phyloP scores from a whole-genome alignment of 768 basidiomycete genomes.

The Suillus spraguei region DNA sequence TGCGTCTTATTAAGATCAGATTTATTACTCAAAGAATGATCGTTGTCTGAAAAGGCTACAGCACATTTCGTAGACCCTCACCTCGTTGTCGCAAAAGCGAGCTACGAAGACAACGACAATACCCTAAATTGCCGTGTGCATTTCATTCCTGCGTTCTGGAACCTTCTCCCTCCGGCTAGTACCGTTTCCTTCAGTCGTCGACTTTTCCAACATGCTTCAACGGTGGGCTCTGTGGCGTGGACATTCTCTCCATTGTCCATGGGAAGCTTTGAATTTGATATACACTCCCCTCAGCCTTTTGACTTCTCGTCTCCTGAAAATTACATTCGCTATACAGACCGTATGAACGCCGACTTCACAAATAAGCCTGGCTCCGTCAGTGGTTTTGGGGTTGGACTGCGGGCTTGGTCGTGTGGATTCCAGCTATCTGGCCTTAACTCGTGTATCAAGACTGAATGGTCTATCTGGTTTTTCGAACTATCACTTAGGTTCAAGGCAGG shows the following conservation, averaged over 20 bases:
- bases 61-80: conserved; percentile 44
- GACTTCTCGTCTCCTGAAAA: conserved; percentile 32
- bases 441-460: conserved; percentile 52
- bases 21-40: conserved; percentile 14
- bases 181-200: conserved; percentile 51
- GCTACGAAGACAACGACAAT: conserved; percentile 54
- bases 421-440: conserved; percentile 50
- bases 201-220: conserved; percentile 50
- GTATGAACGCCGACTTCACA: conserved; percentile 24
- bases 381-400: conserved; percentile 50
- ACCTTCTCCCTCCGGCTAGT: conserved; percentile 39
- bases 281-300: conserved; percentile 46
- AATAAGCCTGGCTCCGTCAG: conserved; percentile 48
- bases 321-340: conserved; percentile 24
- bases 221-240: conserved; percentile 46
- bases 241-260: conserved; percentile 25
- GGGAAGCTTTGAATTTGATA: conserved; percentile 40
- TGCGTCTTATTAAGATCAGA: conserved; percentile 26
- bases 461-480: conserved; percentile 55
- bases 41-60: conserved; percentile 34
- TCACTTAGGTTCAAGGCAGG: conserved; percentile 52
- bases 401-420: conserved; percentile 52
- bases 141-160: conserved; percentile 36
- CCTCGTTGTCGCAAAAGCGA: conserved; percentile 42
- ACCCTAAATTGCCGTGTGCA: conserved; percentile 41